Base-by-base conservation (phyloP, 768 basidiomycete species). In the Antrodiella citrinella region DNA sequence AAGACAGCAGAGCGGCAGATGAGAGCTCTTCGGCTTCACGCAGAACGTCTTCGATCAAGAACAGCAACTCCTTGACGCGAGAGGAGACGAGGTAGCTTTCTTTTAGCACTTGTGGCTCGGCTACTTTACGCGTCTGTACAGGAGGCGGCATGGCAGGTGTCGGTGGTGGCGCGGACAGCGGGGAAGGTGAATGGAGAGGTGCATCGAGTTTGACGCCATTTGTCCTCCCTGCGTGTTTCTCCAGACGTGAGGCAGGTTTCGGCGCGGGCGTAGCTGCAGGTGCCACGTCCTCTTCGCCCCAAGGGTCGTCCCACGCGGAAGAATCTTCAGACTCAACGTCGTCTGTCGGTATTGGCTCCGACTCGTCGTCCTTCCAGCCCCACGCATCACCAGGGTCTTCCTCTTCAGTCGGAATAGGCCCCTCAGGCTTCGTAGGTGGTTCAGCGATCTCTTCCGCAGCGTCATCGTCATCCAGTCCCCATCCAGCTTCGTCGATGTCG, bases 341-440 rank as follows among this genome's bases (percentile, higher is more conserved):
- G n/a, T n/a, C n/a, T n/a, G n/a, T n/a, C 5, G 60, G 45, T 7
- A 35, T 35, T 4, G 67, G 47, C 11, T 49, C 54, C 44, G 65
- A 70, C 11, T 72, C 72, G 24, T 80, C 79, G 39, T 81, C 79
- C 35, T 86, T 81, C 81, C 81, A 88, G 2, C 82, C 89, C 88
- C 89, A 91, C 0, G 85, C 80, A 56, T 84, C 81, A 13, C 65
- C 69, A 7, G 78, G 65, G 54, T 78, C 75, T 12, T 59, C 60
- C 7, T 58, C 57, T 2, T 24, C 53, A 9, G 47, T 44, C 9
- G 12, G 46, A 2, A 45, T 23, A 30, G 73, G 73, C 3, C 59
- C 46, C 22, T 60, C 57, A 13, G 52, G 46, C 20, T 24, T 19
- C 4, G 44, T 25, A 46, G 51, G 47, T 15, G 50, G 44, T 23